phyloP scores from a whole-genome alignment of 2,329 filamentous ascomycete genomes.

The Setomelanomma holmii region DNA sequence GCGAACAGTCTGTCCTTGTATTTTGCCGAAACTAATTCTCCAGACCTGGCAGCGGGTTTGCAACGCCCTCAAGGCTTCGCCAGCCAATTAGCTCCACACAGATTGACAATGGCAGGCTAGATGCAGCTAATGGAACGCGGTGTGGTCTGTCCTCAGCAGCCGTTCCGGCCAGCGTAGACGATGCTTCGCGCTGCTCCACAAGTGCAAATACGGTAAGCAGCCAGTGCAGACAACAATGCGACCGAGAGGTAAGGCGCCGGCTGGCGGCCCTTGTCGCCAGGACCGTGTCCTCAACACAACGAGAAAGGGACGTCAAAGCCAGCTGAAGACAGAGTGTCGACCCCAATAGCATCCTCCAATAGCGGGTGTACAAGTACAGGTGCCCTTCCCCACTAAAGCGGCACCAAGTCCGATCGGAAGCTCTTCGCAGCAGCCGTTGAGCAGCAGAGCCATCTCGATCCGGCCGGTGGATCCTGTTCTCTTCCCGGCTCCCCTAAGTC shows the following conservation, averaged over 20 bases:
- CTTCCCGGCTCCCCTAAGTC: conserved; percentile 36
- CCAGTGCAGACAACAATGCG: conserved; percentile 17
- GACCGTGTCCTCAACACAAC: conserved; percentile 3
- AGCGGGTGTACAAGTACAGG: not conserved
- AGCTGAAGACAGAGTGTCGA: conserved; percentile 4
- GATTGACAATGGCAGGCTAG: conserved; percentile 38
- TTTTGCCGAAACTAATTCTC: conserved; percentile 39
- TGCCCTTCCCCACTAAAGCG: conserved; percentile 26
- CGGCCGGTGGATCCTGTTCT: conserved; percentile 13
- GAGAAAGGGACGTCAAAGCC: conserved; percentile 7
- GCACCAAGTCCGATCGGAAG: conserved; percentile 36
- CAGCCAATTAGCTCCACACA: conserved; percentile 44
- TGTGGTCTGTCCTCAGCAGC: conserved; percentile 34
- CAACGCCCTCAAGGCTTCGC: conserved; percentile 23
- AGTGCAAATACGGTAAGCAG: conserved; percentile 50
- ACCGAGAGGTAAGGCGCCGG: conserved; percentile 12
- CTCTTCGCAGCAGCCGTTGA: conserved; percentile 38
- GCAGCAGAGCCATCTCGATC: conserved; percentile 33
- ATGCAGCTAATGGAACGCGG: conserved; percentile 39
- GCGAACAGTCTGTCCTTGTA: conserved; percentile 33
- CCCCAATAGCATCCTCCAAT: not conserved
- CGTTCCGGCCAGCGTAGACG: conserved; percentile 22
- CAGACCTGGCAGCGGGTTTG: conserved; percentile 43
- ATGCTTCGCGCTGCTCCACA: conserved; percentile 47
- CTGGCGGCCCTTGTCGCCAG: conserved; percentile 23